phyloP scores from a whole-genome alignment of 345 rosid species.

The Murraya koenigii region DNA sequence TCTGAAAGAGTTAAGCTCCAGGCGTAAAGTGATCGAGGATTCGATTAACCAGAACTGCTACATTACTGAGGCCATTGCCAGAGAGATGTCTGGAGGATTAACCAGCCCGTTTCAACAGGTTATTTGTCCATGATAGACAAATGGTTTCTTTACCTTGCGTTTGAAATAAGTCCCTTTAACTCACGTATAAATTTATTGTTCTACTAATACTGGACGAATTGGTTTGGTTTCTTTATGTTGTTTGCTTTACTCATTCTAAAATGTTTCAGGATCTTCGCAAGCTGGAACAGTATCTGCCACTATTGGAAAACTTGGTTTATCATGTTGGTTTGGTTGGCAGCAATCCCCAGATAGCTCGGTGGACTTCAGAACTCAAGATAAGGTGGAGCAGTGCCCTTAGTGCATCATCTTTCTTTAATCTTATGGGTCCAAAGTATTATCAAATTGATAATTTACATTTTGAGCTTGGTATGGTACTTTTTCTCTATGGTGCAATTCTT shows the following conservation, averaged over 20 bases:
- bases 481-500: slow-evolving; percentile 56
- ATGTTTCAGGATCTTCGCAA: slow-evolving; percentile 58
- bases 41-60: slow-evolving; percentile 59
- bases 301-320: slow-evolving; percentile 58
- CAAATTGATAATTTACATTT: slow-evolving; percentile 57
- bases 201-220: background rate
- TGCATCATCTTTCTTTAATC: slow-evolving; percentile 48
- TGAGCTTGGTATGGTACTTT: slow-evolving; percentile 66
- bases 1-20: slow-evolving; percentile 59
- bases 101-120: slow-evolving; percentile 62
- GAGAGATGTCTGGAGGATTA: slow-evolving; percentile 70
- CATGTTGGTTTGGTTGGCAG: slow-evolving; percentile 37
- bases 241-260: slow-evolving; percentile 2
- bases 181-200: background rate
- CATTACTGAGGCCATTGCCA: slow-evolving; percentile 57
- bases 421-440: slow-evolving; percentile 50
- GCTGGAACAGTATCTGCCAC: slow-evolving; percentile 61
- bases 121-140: background rate
- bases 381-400: slow-evolving; percentile 67
- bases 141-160: no score
- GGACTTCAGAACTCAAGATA: slow-evolving; percentile 57
- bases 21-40: slow-evolving; percentile 59
- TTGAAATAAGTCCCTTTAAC: background rate
- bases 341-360: slow-evolving; percentile 26
- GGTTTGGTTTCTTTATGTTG: slow-evolving; percentile 6